Evolutionary conservation across 306 rosid genomes (phyloP).

Genomic region (Cucurbita moschata): DNA sequence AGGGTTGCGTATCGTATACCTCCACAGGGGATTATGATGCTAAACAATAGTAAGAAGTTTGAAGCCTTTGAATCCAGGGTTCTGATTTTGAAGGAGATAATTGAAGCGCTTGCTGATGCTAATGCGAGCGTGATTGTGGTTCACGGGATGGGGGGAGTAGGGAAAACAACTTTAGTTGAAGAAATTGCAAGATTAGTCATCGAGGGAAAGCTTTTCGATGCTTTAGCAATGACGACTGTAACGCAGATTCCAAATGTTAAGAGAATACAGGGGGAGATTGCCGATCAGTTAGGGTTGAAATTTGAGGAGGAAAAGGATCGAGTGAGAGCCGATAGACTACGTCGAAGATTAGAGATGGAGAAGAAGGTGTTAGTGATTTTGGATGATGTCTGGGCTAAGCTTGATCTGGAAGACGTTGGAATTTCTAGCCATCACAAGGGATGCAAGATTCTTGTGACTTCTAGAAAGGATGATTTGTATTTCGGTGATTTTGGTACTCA

Average conservation of each 20-base stretch:
- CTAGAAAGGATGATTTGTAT: not conserved
- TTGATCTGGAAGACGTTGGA: conserved; percentile 9
- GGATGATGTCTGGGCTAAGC: conserved; percentile 5
- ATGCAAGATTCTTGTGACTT: conserved; percentile 12
- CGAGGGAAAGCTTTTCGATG: conserved; percentile 7
- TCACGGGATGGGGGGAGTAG: conserved; percentile 16
- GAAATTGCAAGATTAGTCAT: conserved; percentile 1
- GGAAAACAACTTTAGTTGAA: conserved; percentile 9
- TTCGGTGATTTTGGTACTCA: not conserved
- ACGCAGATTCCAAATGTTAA: conserved; percentile 1
- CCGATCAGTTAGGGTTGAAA: conserved; percentile 5
- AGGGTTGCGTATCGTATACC: not conserved
- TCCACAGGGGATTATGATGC: not conserved
- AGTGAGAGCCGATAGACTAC: not conserved
- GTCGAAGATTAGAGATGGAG: conserved; percentile 5
- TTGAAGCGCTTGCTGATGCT: conserved; percentile 7
- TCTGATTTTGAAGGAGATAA: not conserved
- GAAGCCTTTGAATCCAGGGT: conserved; percentile 12
- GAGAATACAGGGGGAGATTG: conserved; percentile 9
- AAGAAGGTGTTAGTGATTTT: not conserved
- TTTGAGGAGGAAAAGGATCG: not conserved
- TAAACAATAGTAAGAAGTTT: not conserved
- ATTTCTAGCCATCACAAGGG: not conserved
- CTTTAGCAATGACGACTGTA: not conserved
- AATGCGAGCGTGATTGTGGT: conserved; percentile 4